Evolutionary conservation across 1,284 basidiomycete genomes (phyloP).

Genomic region (Phaffia rhodozyma): DNA sequence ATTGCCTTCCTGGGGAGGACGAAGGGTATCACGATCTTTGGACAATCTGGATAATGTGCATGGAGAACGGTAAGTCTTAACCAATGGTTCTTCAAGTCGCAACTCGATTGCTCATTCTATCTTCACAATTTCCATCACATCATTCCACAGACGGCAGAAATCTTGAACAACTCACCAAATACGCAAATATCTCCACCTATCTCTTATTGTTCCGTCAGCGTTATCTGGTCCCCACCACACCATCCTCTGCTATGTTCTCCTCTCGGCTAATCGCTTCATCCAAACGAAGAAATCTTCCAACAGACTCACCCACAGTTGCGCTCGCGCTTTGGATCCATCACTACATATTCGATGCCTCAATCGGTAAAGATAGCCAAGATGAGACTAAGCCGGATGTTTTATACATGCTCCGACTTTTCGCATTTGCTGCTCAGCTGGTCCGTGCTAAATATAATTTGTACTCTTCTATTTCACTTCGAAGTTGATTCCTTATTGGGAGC

Average conservation of each 20-base stretch:
- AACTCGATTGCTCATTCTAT: neutral
- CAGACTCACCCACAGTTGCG: neutral
- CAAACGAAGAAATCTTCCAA: conserved; percentile 27
- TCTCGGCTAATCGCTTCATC: conserved; percentile 35
- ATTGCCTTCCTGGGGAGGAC: neutral
- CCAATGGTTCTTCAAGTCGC: neutral
- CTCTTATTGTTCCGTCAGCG: conserved; percentile 30
- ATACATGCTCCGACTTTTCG: conserved; percentile 39
- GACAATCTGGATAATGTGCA: conserved; percentile 50
- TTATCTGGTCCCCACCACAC: conserved; percentile 31
- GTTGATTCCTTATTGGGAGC: no score
- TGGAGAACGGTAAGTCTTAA: conserved; percentile 45
- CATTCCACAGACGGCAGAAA: conserved; percentile 49
- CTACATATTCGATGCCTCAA: neutral
- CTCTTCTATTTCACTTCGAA: neutral
- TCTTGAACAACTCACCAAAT: conserved; percentile 44
- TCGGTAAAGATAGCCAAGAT: no score
- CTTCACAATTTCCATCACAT: neutral
- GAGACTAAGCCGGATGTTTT: neutral
- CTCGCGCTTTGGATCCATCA: conserved; percentile 11
- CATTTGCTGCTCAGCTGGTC: conserved; percentile 40
- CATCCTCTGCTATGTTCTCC: conserved; percentile 4
- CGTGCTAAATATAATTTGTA: neutral
- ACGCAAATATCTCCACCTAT: conserved; percentile 32
- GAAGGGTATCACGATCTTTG: conserved; percentile 40